Conservation (phyloP, 2,329 filamentous ascomycete species). For the Clonostachys sp. region DNA sequence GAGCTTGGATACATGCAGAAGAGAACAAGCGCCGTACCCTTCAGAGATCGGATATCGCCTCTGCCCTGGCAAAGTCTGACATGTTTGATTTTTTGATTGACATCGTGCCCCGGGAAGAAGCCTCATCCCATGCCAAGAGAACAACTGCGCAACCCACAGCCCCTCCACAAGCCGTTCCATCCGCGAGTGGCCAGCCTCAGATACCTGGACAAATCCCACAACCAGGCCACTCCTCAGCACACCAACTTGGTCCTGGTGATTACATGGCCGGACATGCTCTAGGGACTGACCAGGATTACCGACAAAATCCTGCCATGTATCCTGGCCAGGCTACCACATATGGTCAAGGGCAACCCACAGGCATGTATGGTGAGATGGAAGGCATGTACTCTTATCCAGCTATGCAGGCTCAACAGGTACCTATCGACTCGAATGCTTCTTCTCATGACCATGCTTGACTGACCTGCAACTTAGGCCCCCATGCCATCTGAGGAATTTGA, state of each 20-base stretch:
- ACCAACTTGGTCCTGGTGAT: slow-evolving; percentile 55
- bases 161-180: slow-evolving; percentile 35
- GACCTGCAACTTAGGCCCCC: slow-evolving; percentile 21
- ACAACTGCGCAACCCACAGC: slow-evolving; percentile 46
- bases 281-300: slow-evolving; percentile 71
- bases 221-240: slow-evolving; percentile 43
- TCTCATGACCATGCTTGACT: not conserved
- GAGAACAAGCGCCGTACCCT: slow-evolving; percentile 97
- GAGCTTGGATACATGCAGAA: slow-evolving; percentile 98
- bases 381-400: slow-evolving; percentile 81
- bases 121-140: slow-evolving; percentile 78
- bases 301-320: slow-evolving; percentile 77
- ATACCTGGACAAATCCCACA: slow-evolving; percentile 50
- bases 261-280: slow-evolving; percentile 63
- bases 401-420: slow-evolving; percentile 80
- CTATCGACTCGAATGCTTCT: slow-evolving; percentile 16
- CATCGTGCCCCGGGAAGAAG: slow-evolving; percentile 94
- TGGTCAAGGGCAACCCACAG: slow-evolving; percentile 65
- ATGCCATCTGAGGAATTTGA: slow-evolving; percentile 39
- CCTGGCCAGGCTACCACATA: slow-evolving; percentile 68
- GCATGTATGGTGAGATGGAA: slow-evolving; percentile 76
- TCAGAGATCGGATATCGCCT: slow-evolving; percentile 94
- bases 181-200: slow-evolving; percentile 43
- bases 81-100: slow-evolving; percentile 99
- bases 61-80: slow-evolving; percentile 91